phyloP scores from a whole-genome alignment of 352 stramenopile species.

The Phytophthora litchii region DNA sequence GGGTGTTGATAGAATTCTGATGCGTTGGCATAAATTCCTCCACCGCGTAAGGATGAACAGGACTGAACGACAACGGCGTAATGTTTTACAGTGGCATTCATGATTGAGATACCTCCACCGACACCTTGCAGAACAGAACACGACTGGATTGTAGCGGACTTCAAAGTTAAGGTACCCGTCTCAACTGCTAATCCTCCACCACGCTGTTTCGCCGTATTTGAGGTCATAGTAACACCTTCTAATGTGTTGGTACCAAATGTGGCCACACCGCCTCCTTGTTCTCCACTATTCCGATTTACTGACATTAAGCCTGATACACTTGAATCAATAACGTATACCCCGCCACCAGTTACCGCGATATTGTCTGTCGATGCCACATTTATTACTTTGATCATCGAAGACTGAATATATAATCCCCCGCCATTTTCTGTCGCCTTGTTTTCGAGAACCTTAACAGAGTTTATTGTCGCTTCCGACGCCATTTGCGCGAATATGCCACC shows the following conservation, averaged over 20 bases:
- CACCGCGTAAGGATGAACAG: slow-evolving; percentile 32
- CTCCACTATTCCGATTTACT: slow-evolving; percentile 29
- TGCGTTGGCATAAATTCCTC: slow-evolving; percentile 38
- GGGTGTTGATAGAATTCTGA: slow-evolving; percentile 30
- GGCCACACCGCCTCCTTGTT: slow-evolving; percentile 33
- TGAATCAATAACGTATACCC: slow-evolving; percentile 30
- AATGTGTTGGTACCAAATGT: slow-evolving; percentile 16
- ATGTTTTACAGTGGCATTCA: slow-evolving; percentile 19
- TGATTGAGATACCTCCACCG: slow-evolving; percentile 39
- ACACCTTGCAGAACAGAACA: slow-evolving; percentile 26
- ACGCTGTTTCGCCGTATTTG: slow-evolving; percentile 24
- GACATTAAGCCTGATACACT: slow-evolving; percentile 27
- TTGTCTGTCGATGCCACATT: slow-evolving; percentile 27
- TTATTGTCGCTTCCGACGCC: slow-evolving; percentile 1
- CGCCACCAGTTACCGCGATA: slow-evolving; percentile 30
- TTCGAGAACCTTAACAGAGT: slow-evolving; percentile 12
- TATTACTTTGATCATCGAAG: slow-evolving; percentile 10
- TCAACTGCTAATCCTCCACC: slow-evolving; percentile 40
- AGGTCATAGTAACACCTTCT: slow-evolving; percentile 16
- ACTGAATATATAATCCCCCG: slow-evolving; percentile 28
- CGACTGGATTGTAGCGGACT: slow-evolving; percentile 20
- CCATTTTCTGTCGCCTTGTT: slow-evolving; percentile 32
- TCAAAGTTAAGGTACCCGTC: slow-evolving; percentile 30
- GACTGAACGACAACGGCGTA: slow-evolving; percentile 21
- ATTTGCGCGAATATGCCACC: slow-evolving; percentile 28